Base-by-base conservation (phyloP, 2,329 filamentous ascomycete species). In the Neobulgaria alba region DNA sequence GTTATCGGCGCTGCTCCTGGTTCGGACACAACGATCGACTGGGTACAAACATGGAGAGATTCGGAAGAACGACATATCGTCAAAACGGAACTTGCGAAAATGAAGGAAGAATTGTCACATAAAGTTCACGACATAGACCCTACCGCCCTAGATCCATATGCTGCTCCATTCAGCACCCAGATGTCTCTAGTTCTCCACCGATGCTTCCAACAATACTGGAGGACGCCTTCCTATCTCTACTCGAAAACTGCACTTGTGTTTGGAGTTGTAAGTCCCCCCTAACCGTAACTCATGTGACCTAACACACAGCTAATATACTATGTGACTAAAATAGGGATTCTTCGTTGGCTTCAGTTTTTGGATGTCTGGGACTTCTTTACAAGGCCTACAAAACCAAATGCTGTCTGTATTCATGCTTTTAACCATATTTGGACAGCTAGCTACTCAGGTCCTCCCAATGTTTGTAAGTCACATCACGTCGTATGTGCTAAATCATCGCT, bases 321-420 rank as follows among this genome's bases (percentile, higher is more conserved):
- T n/a, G n/a, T n/a, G n/a, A n/a, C n/a, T n/a, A n/a, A n/a, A n/a
- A n/a, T n/a, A 53, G 50, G 78, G 76, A 12, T 46, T 60, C 14
- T 85, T 85, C 64, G 82, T 82, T 47, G 75, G 74, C n/a, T 84
- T 85, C 55, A 82, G 79, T 0, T 85, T 85, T 55, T 85, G 72
- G 67, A 69, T 77, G 48, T 59, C 83, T 0, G 72, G 72, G 0
- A 67, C 71, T 41, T 67, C 73, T 2, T 65, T 66, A 1, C 72
- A 79, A 43, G 79, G 82, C 50, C 75, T 82, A 65, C 81, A 85
- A 60, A 81, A 77, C 33, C 71, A 82, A 10, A 67, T 90, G 3
- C 89, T 90, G 63, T 80, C 80, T 5, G 69, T 82, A 43, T 90
- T 90, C 62, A 79, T 88, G 72, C 81, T 81, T 0, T 67, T 89